A percentile compares a stretch with the other conserved stretches of the same genome.
These are phyloP conservation scores for Tuber magnatum DNA, from an alignment of 495 filamentous ascomycete genomes.

Conservation along the genomic window DNA sequence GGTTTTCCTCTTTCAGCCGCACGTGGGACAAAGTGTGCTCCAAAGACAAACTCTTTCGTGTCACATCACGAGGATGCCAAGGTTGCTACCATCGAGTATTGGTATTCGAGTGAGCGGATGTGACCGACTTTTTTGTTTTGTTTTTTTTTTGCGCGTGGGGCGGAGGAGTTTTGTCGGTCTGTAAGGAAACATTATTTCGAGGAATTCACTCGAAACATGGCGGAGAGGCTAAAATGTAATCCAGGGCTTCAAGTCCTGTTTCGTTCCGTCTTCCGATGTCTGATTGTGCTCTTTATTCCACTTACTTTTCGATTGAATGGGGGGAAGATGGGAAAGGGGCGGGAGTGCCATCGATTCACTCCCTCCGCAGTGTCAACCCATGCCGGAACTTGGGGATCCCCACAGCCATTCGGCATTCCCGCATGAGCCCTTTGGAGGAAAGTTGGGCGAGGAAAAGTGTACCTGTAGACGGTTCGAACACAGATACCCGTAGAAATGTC, in stretches of 20 bases:
- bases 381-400: background rate
- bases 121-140: background rate
- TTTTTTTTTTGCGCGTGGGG: background rate
- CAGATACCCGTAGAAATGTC: background rate
- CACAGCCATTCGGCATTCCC: background rate
- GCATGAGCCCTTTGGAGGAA: background rate
- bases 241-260: background rate
- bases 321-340: background rate
- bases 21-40: background rate
- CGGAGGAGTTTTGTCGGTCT: background rate
- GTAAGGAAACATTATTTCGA: background rate
- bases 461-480: background rate
- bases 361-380: background rate
- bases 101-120: background rate
- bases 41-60: background rate
- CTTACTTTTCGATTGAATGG: background rate
- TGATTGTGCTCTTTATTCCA: background rate
- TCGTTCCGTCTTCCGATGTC: background rate
- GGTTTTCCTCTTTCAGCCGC: constrained; percentile 2
- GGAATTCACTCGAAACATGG: background rate
- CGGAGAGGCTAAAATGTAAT: background rate
- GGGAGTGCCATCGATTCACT: background rate
- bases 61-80: background rate
- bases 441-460: background rate
- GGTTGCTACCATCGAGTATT: background rate